Base-by-base conservation (phyloP, 768 basidiomycete genomes). In the Pleurotus cornucopiae region DNA sequence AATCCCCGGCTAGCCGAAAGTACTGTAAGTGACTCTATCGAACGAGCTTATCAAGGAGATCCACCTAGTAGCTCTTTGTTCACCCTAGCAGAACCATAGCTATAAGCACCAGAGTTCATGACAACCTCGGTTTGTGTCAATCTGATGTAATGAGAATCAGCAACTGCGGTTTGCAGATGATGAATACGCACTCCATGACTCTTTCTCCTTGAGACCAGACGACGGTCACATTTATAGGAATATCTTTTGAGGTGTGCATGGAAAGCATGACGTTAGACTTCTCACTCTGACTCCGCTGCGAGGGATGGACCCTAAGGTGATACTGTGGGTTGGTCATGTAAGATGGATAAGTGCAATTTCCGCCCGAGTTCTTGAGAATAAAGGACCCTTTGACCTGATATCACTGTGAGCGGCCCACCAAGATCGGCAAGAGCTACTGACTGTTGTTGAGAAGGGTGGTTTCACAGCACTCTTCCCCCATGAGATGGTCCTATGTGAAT, bases 311-410 rank as follows among this genome's bases (percentile, higher is more conserved):
- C 5, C 71, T 77, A 12, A 98, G 73, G 55, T 79, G 78, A 69
- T 91, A 98, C 64, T 97, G 93, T 0, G 95, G 95, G 65, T 98
- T 98, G 48, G 82, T 69, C 85, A 96, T 89, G 69, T 89, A 97
- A 0, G 88, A 86, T 0, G 91, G 83, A 60, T 84, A 76, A 4
- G 83, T 81, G 55, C 85, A 81, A 64, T 94, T 95, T 1, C 96
- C 96, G 0, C 96, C 96, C 0, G 91, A 81, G 25, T 83, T 91
- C 61, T 84, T 85, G 37, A 71, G 78, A 0, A 85, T 86, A 59
- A 96, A 76, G 0, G 73, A 63, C 6, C 84, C 88, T 0, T 80
- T 72, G 5, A 88, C 64, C 90, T 92, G 60, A 23, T 49, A 45
- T 40, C 38, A 49, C 18, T 5, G 1, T 23, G 13, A 46, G 2